Base-by-base conservation (phyloP, 257 asterid genomes). In the Mitragyna speciosa region DNA sequence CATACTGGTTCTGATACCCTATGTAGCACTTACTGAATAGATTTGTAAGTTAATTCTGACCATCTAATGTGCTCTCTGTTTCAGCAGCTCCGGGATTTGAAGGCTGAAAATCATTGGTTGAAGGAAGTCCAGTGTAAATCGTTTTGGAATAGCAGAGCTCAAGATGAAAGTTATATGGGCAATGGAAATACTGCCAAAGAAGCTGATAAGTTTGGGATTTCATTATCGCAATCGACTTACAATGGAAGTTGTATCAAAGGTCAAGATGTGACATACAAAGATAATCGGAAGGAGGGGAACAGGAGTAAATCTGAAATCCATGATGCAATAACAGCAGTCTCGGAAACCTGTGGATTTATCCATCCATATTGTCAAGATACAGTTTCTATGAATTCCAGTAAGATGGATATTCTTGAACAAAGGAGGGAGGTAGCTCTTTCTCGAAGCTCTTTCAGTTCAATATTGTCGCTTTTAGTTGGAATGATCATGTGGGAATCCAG, bases 401-500 rank as follows among this genome's bases (percentile, higher is more conserved):
- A 24, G 24, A 64, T 49, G 41, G 19, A 75, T 17, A 49, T n/a
- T 76, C 74, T 80, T 20, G 83, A 84, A 19, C 71, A 58, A 69
- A 81, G 52, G n/a, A 83, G 89, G 81, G 79, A 87, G 45, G 75
- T 86, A 69, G 96, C 97, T 7, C 68, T 87, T n/a, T 86, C 77
- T 4, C 87, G 73, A 79, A 90, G 90, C 88, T 61, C 86, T 47
- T 92, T 91, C 82, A 91, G 96, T 43, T 89, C 89, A 48, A 52
- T 76, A 28, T 45, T 89, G 30, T 85, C 95, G 0, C 85, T 94
- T 52, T 68, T 86, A 79, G 97, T 94, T 52, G 97, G 98, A 39
- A 70, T 85, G 1, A 83, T 89, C 15, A 79, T 83, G 59, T 94
- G 91, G 94, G 87, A 89, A 80, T 91, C 95, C 9, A 82, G 83